Evolutionary conservation across 768 basidiomycete species (phyloP).

Genomic region (Collybia nuda): DNA sequence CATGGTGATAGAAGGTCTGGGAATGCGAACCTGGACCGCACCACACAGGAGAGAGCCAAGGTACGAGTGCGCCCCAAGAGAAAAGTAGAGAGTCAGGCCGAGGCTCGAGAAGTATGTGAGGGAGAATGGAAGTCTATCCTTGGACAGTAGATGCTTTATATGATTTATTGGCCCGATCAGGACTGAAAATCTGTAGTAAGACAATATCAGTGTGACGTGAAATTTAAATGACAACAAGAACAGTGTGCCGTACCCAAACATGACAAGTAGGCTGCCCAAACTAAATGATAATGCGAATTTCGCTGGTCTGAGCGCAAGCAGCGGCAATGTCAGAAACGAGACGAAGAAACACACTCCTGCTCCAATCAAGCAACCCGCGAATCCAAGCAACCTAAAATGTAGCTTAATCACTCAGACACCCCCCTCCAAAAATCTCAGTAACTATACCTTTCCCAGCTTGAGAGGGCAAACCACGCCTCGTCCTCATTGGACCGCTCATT

Average conservation of each 20-base stretch:
- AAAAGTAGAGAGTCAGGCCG: constrained; percentile 62
- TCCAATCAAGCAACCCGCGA: constrained; percentile 85
- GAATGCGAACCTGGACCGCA: constrained; percentile 64
- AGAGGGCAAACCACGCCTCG: constrained; percentile 91
- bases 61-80: constrained; percentile 71
- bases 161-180: constrained; percentile 91
- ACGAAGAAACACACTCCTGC: constrained; percentile 94
- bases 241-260: constrained; percentile 74
- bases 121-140: constrained; percentile 84
- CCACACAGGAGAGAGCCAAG: constrained; percentile 84
- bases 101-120: constrained; percentile 81
- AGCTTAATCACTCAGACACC: not conserved
- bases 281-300: constrained; percentile 94
- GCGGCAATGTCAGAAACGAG: constrained; percentile 79
- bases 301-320: constrained; percentile 54
- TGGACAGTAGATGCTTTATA: constrained; percentile 80
- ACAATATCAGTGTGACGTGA: not conserved
- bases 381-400: constrained; percentile 73
- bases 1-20: too few species aligned
- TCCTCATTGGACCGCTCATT: constrained; percentile 88
- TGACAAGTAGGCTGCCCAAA: constrained; percentile 88
- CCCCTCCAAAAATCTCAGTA: not conserved
- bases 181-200: constrained; percentile 64
- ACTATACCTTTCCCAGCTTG: constrained; percentile 87
- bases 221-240: not conserved